Percentiles rank a stretch among this genome's conserved stretches.
Evolutionary conservation across 2,329 filamentous ascomycete genomes (phyloP).

Genomic region (Sporothrix humicola): DNA sequence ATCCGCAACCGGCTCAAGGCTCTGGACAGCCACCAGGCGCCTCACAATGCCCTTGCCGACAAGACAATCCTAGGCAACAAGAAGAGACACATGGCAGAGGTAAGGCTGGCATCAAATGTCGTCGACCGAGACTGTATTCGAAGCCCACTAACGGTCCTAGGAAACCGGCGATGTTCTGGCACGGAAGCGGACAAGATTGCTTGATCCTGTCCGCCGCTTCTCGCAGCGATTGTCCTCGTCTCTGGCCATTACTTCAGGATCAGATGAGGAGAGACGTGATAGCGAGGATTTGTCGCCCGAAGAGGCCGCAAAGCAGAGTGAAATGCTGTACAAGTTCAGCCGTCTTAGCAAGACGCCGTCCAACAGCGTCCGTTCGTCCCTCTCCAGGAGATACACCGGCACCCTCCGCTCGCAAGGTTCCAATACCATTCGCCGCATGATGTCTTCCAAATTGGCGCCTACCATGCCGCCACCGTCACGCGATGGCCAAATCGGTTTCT

Average conservation of each 20-base stretch:
- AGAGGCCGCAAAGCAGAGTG: constrained; percentile 34
- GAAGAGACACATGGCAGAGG: constrained; percentile 34
- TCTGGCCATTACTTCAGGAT: constrained; percentile 23
- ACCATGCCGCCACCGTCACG: constrained; percentile 4
- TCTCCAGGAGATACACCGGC: constrained; percentile 26
- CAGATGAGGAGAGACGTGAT: constrained; percentile 18
- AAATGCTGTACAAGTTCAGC: constrained; percentile 31
- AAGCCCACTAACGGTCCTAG: background rate
- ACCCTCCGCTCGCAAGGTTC: constrained; percentile 29
- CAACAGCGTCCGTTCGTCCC: constrained; percentile 28
- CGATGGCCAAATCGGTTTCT: constrained; percentile 15
- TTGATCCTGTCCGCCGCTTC: constrained; percentile 37
- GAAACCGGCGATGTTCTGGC: background rate
- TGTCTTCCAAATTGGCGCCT: constrained; percentile 24
- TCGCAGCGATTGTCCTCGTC: constrained; percentile 36
- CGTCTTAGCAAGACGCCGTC: constrained; percentile 19
- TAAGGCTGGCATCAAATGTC: background rate
- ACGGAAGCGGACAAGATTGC: constrained; percentile 34
- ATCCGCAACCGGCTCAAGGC: constrained; percentile 9
- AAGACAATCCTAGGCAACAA: constrained; percentile 2
- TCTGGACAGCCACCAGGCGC: background rate
- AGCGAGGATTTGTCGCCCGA: constrained; percentile 31
- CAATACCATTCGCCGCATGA: constrained; percentile 33
- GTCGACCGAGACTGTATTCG: background rate
- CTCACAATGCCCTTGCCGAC: background rate